Percentiles rank a stretch among this genome's conserved stretches.
Evolutionary conservation across 2,329 filamentous ascomycete species (phyloP).

Genomic region (Calonectria fujianensis): DNA sequence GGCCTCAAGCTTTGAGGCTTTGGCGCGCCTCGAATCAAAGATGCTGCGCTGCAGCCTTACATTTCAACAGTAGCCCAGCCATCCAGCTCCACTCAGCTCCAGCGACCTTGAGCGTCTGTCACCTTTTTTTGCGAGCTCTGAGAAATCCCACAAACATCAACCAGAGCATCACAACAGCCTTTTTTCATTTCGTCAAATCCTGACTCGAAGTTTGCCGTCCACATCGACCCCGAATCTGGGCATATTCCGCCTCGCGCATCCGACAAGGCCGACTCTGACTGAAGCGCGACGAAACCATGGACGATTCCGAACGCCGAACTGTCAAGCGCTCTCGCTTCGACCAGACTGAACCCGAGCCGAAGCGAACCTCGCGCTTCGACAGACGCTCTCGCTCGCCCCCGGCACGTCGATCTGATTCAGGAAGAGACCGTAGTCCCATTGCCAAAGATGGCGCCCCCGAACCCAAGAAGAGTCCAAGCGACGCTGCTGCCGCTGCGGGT

Average conservation of each 20-base stretch:
- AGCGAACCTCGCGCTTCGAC: slow-evolving; percentile 88
- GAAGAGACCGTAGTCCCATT: slow-evolving; percentile 87
- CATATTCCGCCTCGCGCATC: slow-evolving; percentile 7
- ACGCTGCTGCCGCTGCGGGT: slow-evolving; percentile 88
- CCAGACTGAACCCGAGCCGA: slow-evolving; percentile 88
- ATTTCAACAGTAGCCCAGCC: slow-evolving; percentile 29
- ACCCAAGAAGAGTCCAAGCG: slow-evolving; percentile 71
- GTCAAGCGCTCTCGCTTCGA: slow-evolving; percentile 95
- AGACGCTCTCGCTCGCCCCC: slow-evolving; percentile 91
- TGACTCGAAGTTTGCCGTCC: neutral
- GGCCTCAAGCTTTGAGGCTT: slow-evolving; percentile 21
- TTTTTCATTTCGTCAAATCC: neutral
- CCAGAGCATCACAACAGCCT: slow-evolving; percentile 18
- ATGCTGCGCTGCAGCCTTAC: slow-evolving; percentile 31
- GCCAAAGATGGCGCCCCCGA: slow-evolving; percentile 66
- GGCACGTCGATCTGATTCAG: slow-evolving; percentile 78
- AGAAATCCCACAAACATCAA: slow-evolving; percentile 7
- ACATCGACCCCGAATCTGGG: neutral
- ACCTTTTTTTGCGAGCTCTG: slow-evolving; percentile 29
- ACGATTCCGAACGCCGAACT: slow-evolving; percentile 83
- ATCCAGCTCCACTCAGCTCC: slow-evolving; percentile 39
- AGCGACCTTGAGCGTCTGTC: slow-evolving; percentile 30
- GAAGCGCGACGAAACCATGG: slow-evolving; percentile 68
- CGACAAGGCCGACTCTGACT: slow-evolving; percentile 26
- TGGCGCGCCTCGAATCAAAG: slow-evolving; percentile 6